Percentiles rank a stretch among this genome's conserved stretches.
Conservation (phyloP, 495 filamentous ascomycete species). For the Lophiostoma macrostomum region DNA sequence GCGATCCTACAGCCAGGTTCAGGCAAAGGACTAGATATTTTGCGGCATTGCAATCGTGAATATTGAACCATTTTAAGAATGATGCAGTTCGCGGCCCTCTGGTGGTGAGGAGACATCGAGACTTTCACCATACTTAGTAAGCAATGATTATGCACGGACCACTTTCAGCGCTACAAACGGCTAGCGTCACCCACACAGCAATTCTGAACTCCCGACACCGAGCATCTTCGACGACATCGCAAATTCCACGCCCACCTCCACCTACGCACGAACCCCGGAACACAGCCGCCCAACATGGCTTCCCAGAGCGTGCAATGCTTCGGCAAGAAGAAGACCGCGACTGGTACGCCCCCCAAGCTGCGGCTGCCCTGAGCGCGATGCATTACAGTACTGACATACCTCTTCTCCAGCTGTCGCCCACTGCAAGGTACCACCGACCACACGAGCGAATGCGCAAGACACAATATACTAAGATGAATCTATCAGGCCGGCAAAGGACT, state of each 20-base stretch:
- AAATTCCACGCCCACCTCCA: conserved; percentile 14
- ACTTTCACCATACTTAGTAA: no score
- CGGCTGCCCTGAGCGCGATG: background rate
- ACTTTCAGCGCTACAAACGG: background rate
- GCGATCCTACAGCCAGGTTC: no score
- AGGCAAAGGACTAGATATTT: no score
- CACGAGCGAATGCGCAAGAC: conserved; percentile 1
- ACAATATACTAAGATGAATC: conserved; percentile 37
- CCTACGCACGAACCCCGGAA: conserved; percentile 20
- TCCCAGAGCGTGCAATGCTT: conserved; percentile 78
- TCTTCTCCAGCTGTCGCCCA: conserved; percentile 70
- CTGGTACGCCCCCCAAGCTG: conserved; percentile 28
- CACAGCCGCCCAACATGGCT: conserved; percentile 29
- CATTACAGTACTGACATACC: conserved; percentile 25
- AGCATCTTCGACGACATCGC: conserved; percentile 9
- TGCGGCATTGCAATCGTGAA: no score
- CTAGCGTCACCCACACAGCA: conserved; percentile 21
- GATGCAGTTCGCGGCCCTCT: no score
- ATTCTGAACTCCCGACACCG: conserved; percentile 4
- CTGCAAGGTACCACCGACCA: conserved; percentile 68
- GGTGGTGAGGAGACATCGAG: no score
- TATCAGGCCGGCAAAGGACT: conserved; percentile 83
- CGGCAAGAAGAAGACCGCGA: conserved; percentile 59
- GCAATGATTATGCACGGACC: conserved; percentile 7
- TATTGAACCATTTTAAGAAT: no score